These are phyloP conservation scores for Punctularia strigosozonata DNA, from an alignment of 768 basidiomycete genomes.

Conservation along the genomic window DNA sequence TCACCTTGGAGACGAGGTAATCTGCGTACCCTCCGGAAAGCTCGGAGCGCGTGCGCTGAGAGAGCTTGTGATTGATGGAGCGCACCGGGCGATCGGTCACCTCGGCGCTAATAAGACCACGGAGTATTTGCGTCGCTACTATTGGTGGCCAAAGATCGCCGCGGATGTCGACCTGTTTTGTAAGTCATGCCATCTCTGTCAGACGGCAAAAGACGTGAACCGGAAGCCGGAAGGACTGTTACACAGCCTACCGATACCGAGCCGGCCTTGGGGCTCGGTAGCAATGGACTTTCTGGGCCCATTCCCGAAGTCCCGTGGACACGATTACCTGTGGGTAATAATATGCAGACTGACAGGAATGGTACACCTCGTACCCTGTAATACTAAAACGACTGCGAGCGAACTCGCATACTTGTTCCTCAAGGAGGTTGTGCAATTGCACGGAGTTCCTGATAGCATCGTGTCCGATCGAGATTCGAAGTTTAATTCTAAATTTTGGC, in stretches of 20 bases:
- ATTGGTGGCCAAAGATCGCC: conserved; percentile 17
- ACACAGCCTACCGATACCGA: conserved; percentile 14
- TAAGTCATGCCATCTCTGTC: conserved; percentile 7
- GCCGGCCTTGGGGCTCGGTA: conserved; percentile 20
- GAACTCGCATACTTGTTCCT: conserved; percentile 9
- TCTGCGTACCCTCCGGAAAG: conserved; percentile 10
- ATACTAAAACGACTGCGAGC: conserved; percentile 1
- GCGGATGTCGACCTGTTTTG: conserved; percentile 7
- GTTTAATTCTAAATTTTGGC: conserved; percentile 23
- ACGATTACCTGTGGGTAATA: conserved; percentile 10
- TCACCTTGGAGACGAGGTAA: background rate
- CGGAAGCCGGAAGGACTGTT: conserved; percentile 15
- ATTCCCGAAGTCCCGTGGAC: conserved; percentile 13
- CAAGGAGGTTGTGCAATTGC: conserved; percentile 3
- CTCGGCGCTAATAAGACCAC: conserved; percentile 14
- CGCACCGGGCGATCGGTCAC: conserved; percentile 18
- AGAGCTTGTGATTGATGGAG: conserved; percentile 11
- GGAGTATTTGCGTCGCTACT: conserved; percentile 16
- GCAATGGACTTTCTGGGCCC: conserved; percentile 24
- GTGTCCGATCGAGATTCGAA: conserved; percentile 14
- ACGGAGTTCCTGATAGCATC: conserved; percentile 9
- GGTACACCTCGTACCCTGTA: conserved; percentile 8
- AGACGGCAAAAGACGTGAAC: conserved; percentile 6
- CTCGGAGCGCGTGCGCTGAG: conserved; percentile 4
- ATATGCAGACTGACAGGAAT: conserved; percentile 6